Evolutionary conservation across 202 grass and related monocot genomes (phyloP).

Genomic region (Dendrocalamus latiflorus): DNA sequence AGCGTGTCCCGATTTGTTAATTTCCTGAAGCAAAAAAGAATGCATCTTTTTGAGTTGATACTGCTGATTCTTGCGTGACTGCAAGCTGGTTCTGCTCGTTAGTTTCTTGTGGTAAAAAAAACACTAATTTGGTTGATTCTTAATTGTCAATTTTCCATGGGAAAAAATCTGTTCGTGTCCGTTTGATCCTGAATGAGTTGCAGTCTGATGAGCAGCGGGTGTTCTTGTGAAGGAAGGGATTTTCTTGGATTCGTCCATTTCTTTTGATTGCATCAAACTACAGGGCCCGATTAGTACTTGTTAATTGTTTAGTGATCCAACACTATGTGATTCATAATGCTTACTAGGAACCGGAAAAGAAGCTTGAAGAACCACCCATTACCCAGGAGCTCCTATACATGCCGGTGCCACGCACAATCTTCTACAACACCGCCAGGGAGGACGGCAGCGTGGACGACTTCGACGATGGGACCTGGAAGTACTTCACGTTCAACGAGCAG

Average conservation of each 20-base stretch:
- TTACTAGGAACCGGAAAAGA: conserved; percentile 11
- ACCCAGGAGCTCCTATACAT: conserved; percentile 6
- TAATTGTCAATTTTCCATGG: not conserved
- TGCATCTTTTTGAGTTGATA: not conserved
- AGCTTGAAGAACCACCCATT: not conserved
- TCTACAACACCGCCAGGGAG: conserved; percentile 44
- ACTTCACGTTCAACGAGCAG: conserved; percentile 41
- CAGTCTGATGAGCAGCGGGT: not conserved
- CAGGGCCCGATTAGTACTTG: not conserved
- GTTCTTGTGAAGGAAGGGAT: not conserved
- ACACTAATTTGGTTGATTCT: not conserved
- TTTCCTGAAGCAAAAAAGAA: not conserved
- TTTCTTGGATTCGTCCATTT: not conserved
- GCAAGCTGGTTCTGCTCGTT: not conserved
- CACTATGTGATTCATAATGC: not conserved
- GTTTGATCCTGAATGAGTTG: not conserved
- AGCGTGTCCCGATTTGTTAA: too few species aligned
- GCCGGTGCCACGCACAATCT: conserved; percentile 31
- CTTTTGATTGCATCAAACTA: not conserved
- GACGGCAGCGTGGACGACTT: conserved; percentile 47
- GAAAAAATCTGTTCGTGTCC: not conserved
- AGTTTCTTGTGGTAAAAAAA: not conserved
- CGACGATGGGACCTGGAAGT: conserved; percentile 42
- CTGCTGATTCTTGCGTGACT: not conserved
- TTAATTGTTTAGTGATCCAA: not conserved